Conservation (phyloP, 1,284 basidiomycete genomes). For the Malassezia dermatis region DNA sequence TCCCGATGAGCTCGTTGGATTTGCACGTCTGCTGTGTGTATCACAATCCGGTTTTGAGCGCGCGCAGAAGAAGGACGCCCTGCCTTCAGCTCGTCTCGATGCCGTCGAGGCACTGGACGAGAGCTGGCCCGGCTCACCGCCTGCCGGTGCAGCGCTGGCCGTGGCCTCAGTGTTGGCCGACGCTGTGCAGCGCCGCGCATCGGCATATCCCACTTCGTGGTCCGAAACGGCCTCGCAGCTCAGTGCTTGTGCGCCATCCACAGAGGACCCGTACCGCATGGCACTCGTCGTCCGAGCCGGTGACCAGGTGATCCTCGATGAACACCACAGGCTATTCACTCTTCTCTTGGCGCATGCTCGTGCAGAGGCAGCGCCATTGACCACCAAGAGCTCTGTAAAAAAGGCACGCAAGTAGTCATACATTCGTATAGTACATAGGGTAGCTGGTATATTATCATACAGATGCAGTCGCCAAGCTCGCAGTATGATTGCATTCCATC, state of each 20-base stretch:
- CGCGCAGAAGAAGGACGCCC: slow-evolving; percentile 59
- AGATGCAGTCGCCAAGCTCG: neutral
- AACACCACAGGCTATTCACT: slow-evolving; percentile 3
- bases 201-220: slow-evolving; percentile 5
- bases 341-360: slow-evolving; percentile 2
- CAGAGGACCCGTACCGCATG: slow-evolving; percentile 7
- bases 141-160: neutral
- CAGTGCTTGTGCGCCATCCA: neutral
- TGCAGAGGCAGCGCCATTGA: neutral
- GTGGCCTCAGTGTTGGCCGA: slow-evolving; percentile 6
- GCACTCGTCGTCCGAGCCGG: slow-evolving; percentile 16
- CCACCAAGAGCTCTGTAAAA: neutral
- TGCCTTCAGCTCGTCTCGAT: slow-evolving; percentile 65
- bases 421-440: neutral
- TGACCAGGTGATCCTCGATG: slow-evolving; percentile 11
- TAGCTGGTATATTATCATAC: neutral
- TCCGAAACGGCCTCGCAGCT: neutral
- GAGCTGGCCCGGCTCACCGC: slow-evolving; percentile 1
- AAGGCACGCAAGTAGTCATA: neutral
- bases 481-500: neutral
- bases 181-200: slow-evolving; percentile 1
- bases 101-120: slow-evolving; percentile 25
- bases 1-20: slow-evolving; percentile 60
- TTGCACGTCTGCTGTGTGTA: slow-evolving; percentile 61
- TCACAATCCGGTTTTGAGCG: slow-evolving; percentile 59